Evolutionary conservation across 2,329 filamentous ascomycete species (phyloP).

Genomic region (Xylariaceae sp.): DNA sequence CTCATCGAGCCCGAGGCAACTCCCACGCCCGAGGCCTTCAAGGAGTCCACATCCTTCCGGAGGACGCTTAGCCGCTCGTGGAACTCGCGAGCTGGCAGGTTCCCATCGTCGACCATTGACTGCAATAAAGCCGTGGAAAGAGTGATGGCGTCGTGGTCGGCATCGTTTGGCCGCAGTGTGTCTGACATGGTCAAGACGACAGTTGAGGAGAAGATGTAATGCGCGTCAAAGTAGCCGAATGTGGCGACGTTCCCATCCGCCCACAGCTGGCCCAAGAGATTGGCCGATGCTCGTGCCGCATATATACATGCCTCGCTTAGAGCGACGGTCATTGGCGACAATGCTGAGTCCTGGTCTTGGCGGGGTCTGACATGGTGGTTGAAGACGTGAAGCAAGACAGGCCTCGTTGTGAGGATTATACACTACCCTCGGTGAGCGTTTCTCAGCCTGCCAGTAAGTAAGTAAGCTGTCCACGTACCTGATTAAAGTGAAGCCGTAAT

Average conservation of each 20-base stretch:
- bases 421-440: conserved; percentile 4
- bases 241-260: conserved; percentile 18
- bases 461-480: conserved; percentile 3
- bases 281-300: conserved; percentile 16
- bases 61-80: conserved; percentile 12
- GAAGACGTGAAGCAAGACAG: conserved; percentile 12
- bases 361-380: conserved; percentile 8
- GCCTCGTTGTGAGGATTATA: conserved; percentile 13
- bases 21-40: conserved; percentile 1
- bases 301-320: conserved; percentile 24
- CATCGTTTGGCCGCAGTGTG: conserved; percentile 14
- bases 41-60: conserved; percentile 9
- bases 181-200: conserved; percentile 18
- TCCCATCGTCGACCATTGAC: conserved; percentile 22
- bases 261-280: conserved; percentile 19
- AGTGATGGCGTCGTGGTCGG: conserved; percentile 15
- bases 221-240: conserved; percentile 22
- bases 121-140: conserved; percentile 15
- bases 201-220: conserved; percentile 20
- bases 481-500: conserved; percentile 13
- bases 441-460: background rate
- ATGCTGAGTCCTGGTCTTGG: conserved; percentile 1
- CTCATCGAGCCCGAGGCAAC: conserved; percentile 1
- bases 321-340: conserved; percentile 22
- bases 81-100: conserved; percentile 19